Conservation (phyloP, 2,329 filamentous ascomycete genomes). For the Iodosphaeria phyllophila region DNA sequence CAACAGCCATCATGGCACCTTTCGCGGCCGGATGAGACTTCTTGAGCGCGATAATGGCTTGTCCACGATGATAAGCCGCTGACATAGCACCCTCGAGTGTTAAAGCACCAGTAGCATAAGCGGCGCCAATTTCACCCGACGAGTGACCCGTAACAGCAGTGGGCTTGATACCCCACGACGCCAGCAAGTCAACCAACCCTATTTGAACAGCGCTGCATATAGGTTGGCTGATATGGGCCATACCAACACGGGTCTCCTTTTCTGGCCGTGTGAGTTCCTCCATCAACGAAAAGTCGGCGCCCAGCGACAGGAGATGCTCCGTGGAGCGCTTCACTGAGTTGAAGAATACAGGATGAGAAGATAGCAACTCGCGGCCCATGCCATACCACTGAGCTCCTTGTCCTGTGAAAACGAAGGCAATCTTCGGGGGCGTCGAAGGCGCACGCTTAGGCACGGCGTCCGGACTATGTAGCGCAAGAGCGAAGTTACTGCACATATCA, state of each 20-base stretch:
- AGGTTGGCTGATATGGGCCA: constrained; percentile 14
- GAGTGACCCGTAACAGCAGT: constrained; percentile 11
- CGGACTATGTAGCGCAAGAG: constrained; percentile 8
- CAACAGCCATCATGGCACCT: constrained; percentile 35
- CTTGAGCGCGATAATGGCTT: constrained; percentile 19
- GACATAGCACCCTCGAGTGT: constrained; percentile 8
- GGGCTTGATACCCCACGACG: constrained; percentile 11
- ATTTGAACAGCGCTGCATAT: constrained; percentile 22
- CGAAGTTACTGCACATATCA: constrained; percentile 6
- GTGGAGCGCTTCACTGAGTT: constrained; percentile 6
- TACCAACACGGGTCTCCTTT: constrained; percentile 7
- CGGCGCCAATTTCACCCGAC: constrained; percentile 8
- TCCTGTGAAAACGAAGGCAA: constrained; percentile 16
- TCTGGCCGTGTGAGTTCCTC: constrained; percentile 7
- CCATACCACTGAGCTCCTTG: constrained; percentile 16
- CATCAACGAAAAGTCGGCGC: constrained; percentile 8
- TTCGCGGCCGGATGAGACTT: constrained; percentile 16
- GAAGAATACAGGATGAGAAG: constrained; percentile 5
- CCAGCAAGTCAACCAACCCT: constrained; percentile 18
- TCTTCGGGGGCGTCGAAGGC: constrained; percentile 6
- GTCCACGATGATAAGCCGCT: constrained; percentile 17
- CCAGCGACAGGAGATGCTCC: constrained; percentile 4
- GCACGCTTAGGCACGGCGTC: constrained; percentile 8
- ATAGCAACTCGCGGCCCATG: constrained; percentile 15
- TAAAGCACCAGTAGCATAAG: constrained; percentile 11